Percentiles rank a stretch among this genome's conserved stretches.
phyloP scores from a whole-genome alignment of 148 eudicot genomes.

The Dysphania ambrosioides region DNA sequence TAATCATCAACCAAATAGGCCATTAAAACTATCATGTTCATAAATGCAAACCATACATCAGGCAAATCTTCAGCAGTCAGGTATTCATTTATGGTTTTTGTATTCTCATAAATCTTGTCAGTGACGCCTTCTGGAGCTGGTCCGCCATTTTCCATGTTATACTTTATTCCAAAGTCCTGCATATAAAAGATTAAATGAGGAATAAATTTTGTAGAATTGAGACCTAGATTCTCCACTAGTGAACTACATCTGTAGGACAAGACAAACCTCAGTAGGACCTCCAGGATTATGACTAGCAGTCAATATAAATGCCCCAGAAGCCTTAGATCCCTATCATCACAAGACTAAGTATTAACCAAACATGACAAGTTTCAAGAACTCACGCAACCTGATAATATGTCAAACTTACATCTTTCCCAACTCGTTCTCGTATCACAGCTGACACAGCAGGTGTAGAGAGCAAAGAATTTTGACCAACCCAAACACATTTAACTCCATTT shows the following conservation, averaged over 20 bases:
- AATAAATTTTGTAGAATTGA: neutral
- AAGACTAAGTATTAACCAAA: neutral
- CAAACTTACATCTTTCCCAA: conserved; percentile 77
- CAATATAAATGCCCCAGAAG: conserved; percentile 85
- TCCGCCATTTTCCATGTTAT: conserved; percentile 99
- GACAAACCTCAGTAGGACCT: conserved; percentile 81
- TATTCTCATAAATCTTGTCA: conserved; percentile 77
- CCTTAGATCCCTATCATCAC: conserved; percentile 65
- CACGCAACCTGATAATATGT: conserved; percentile 8
- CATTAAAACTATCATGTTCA: neutral
- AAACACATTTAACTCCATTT: conserved; percentile 87
- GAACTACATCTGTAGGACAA: neutral
- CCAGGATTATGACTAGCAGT: conserved; percentile 99
- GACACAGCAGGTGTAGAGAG: conserved; percentile 98
- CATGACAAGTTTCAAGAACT: neutral
- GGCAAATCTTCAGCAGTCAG: conserved; percentile 80
- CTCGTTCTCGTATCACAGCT: conserved; percentile 90
- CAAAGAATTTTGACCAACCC: conserved; percentile 96
- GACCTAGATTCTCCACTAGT: neutral
- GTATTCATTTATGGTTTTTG: conserved; percentile 92
- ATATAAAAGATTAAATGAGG: neutral
- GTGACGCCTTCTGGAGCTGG: conserved; percentile 97
- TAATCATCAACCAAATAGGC: neutral
- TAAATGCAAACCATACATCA: conserved; percentile 50
- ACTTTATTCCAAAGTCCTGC: conserved; percentile 97